phyloP scores from a whole-genome alignment of 2,329 filamentous ascomycete species.

The Apiospora pterosperma region DNA sequence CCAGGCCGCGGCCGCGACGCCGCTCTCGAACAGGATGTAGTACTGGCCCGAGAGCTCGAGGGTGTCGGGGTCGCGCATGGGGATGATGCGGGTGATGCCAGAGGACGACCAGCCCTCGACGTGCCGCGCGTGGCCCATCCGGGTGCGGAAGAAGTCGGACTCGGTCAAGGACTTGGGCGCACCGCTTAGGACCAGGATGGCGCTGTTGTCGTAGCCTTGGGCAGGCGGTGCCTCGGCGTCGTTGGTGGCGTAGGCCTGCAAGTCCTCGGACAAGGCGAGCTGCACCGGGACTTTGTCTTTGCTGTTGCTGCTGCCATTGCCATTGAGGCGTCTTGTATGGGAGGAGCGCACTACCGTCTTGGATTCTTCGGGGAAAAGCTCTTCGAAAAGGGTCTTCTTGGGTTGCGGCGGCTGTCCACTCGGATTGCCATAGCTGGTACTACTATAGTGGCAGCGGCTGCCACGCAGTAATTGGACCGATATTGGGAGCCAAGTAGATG shows the following conservation, averaged over 20 bases:
- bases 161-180: slow-evolving; percentile 58
- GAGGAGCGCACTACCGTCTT: slow-evolving; percentile 16
- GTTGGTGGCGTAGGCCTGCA: background rate
- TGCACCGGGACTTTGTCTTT: background rate
- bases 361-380: slow-evolving; percentile 53
- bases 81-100: slow-evolving; percentile 62
- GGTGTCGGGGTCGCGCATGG: slow-evolving; percentile 60
- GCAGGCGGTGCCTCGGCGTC: background rate
- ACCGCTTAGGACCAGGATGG: slow-evolving; percentile 55
- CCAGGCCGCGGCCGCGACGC: slow-evolving; percentile 59
- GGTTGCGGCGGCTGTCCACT: background rate
- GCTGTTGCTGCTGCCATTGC: background rate
- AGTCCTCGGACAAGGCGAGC: slow-evolving; percentile 1
- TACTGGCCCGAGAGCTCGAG: slow-evolving; percentile 63
- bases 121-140: slow-evolving; percentile 48
- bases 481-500: slow-evolving; percentile 10
- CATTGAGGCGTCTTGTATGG: slow-evolving; percentile 7
- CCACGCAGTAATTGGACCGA: background rate
- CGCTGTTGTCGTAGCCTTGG: slow-evolving; percentile 16
- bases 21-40: slow-evolving; percentile 63
- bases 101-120: slow-evolving; percentile 65
- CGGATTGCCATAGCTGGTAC: background rate
- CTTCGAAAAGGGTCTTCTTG: slow-evolving; percentile 34
- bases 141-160: slow-evolving; percentile 68
- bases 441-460: slow-evolving; percentile 11